These are phyloP conservation scores for Phytopythium sindhum DNA, from an alignment of 352 stramenopile genomes.

Conservation along the genomic window DNA sequence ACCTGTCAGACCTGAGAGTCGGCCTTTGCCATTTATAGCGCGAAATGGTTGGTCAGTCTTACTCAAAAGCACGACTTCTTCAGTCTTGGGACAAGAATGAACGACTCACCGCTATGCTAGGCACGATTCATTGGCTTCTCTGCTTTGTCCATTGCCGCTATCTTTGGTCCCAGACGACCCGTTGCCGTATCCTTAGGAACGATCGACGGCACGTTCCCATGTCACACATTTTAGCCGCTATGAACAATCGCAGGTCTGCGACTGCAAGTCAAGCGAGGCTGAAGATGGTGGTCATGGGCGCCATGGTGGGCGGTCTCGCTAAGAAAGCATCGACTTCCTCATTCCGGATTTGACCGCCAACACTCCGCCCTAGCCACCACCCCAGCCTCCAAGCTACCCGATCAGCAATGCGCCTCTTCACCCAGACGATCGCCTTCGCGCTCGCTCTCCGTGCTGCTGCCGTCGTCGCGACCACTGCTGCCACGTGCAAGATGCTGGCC, in stretches of 20 bases:
- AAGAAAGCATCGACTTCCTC: neutral
- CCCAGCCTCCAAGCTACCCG: neutral
- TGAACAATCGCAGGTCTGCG: neutral
- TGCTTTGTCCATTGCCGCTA: neutral
- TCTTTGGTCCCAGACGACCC: neutral
- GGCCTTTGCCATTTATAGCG: neutral
- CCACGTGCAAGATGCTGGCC: neutral
- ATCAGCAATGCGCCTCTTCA: slow-evolving; percentile 3
- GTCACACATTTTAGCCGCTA: neutral
- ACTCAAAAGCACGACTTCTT: no score
- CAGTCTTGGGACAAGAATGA: no score
- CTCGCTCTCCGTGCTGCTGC: neutral
- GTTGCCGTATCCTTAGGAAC: neutral
- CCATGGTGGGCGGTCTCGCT: neutral
- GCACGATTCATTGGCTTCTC: neutral
- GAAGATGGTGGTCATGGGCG: neutral
- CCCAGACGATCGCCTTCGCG: slow-evolving; percentile 3
- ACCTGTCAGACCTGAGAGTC: neutral
- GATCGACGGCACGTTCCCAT: neutral
- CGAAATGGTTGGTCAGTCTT: no score
- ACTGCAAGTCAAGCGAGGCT: neutral
- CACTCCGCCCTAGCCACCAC: neutral
- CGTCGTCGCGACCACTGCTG: neutral
- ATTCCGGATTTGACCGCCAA: slow-evolving; percentile 2
- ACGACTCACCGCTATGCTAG: no score